These are phyloP conservation scores for Aphanomyces cochlioides DNA, from an alignment of 352 stramenopile genomes.

Conservation along the genomic window DNA sequence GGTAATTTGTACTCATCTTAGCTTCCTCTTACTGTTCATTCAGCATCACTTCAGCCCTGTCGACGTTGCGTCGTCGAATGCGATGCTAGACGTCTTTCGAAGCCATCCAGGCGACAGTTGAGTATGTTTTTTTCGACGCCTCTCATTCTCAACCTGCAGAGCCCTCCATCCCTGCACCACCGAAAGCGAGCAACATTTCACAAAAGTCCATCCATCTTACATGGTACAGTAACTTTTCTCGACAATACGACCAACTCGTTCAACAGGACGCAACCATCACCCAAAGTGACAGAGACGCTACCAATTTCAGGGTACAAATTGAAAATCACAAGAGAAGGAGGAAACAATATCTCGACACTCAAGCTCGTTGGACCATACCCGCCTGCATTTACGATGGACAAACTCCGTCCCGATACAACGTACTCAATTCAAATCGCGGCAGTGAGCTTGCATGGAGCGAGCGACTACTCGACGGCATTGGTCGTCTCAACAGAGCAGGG, in stretches of 20 bases:
- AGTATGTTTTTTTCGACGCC: background rate
- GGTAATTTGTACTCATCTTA: constrained; percentile 29
- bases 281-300: constrained; percentile 45
- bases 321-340: constrained; percentile 30
- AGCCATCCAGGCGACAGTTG: constrained; percentile 42
- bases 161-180: constrained; percentile 36
- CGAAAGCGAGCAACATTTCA: constrained; percentile 32
- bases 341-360: constrained; percentile 5
- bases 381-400: constrained; percentile 35
- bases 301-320: constrained; percentile 69
- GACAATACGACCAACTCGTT: background rate
- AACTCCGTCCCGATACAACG: constrained; percentile 40
- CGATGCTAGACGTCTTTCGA: constrained; percentile 47
- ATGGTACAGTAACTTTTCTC: constrained; percentile 34
- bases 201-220: constrained; percentile 34
- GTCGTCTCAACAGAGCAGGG: background rate
- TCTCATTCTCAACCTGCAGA: constrained; percentile 31
- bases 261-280: constrained; percentile 37
- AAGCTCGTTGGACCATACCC: constrained; percentile 39
- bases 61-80: constrained; percentile 49
- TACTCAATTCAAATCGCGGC: constrained; percentile 50
- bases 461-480: constrained; percentile 41
- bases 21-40: background rate
- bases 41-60: constrained; percentile 60
- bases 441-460: constrained; percentile 55